Evolutionary conservation across 2,329 filamentous ascomycete genomes (phyloP).

Genomic region (Cytospora piceicola): DNA sequence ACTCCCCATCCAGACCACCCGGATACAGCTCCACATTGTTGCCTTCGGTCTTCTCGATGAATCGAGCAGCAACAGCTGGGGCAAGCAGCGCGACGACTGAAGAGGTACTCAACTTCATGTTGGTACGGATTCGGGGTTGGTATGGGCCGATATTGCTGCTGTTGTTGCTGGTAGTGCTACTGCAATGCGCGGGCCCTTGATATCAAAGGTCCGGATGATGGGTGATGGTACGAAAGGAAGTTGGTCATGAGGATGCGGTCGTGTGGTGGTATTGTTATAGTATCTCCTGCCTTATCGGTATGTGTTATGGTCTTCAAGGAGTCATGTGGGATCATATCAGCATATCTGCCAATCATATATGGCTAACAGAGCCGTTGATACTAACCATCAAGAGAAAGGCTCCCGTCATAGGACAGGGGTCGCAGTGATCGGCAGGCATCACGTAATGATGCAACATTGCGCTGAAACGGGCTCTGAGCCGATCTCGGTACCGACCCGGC

Average conservation of each 20-base stretch:
- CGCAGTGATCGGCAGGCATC: background rate
- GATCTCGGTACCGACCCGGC: constrained; percentile 1
- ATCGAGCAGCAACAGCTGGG: constrained; percentile 59
- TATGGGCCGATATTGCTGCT: background rate
- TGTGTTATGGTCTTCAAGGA: background rate
- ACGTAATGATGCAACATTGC: background rate
- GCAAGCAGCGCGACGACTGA: constrained; percentile 60
- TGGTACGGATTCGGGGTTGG: constrained; percentile 21
- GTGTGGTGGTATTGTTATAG: background rate
- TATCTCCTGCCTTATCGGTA: background rate
- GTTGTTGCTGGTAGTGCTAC: background rate
- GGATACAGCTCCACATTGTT: constrained; percentile 55
- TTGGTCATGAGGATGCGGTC: background rate
- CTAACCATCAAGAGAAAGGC: background rate
- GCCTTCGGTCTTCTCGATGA: constrained; percentile 56
- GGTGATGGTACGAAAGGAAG: background rate
- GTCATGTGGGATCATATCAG: background rate
- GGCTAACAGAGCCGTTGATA: background rate
- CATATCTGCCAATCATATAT: background rate
- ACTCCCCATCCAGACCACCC: constrained; percentile 40
- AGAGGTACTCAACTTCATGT: constrained; percentile 58
- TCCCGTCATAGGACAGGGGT: background rate
- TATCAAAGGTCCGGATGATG: background rate
- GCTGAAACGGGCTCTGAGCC: background rate
- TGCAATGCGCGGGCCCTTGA: background rate